Evolutionary conservation across 139 green algal species (phyloP).

Genomic region (Chlorella sp.): DNA sequence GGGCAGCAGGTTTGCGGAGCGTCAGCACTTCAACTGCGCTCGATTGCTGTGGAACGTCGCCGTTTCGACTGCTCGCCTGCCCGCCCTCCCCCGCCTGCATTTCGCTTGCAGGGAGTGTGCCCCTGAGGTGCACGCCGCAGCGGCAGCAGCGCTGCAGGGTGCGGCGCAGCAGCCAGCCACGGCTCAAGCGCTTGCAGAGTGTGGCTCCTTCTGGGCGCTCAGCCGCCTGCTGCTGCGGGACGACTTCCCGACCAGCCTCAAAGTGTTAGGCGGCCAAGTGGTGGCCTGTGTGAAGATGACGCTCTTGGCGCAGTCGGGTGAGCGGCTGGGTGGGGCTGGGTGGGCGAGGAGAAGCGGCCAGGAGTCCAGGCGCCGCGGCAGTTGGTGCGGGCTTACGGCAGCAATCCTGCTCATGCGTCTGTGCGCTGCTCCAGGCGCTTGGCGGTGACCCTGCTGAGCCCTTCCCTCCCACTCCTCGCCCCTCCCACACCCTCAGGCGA

Average conservation of each 20-base stretch:
- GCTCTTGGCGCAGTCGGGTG: slow-evolving; percentile 5
- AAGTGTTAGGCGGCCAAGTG: background rate
- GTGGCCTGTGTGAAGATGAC: background rate
- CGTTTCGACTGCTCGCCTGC: background rate
- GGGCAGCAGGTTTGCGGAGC: too few relatives aligned
- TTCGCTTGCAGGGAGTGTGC: background rate
- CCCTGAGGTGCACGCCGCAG: background rate
- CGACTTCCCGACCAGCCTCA: background rate
- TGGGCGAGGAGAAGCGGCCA: background rate
- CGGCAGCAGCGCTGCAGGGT: background rate
- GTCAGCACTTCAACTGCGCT: too few relatives aligned
- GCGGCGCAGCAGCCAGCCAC: background rate
- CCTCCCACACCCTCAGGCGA: background rate
- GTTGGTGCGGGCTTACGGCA: background rate
- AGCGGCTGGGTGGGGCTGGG: background rate
- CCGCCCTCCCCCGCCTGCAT: too few relatives aligned
- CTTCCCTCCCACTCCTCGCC: background rate
- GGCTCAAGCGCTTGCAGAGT: background rate
- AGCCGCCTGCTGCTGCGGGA: background rate
- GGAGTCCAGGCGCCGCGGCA: background rate
- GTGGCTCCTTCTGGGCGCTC: background rate
- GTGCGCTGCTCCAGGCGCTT: background rate
- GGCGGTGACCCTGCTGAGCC: background rate
- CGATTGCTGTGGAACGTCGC: too few relatives aligned
- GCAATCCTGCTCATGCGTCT: background rate